Evolutionary conservation across 345 rosid genomes (phyloP).

Genomic region (Populus davidiana): DNA sequence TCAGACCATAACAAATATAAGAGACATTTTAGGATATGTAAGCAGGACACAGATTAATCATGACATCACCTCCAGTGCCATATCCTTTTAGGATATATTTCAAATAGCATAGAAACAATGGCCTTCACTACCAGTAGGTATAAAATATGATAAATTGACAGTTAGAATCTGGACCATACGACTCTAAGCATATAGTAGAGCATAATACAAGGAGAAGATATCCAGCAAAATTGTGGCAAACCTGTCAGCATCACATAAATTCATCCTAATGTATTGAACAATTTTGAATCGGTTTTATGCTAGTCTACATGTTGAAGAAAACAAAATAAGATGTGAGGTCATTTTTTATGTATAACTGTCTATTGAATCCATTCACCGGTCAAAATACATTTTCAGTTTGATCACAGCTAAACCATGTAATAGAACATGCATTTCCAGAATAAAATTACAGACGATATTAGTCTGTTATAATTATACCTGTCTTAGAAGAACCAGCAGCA

Average conservation of each 20-base stretch:
- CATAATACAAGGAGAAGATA: background rate
- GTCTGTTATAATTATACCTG: slow-evolving; percentile 45
- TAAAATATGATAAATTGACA: background rate
- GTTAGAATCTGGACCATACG: background rate
- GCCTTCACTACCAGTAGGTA: too few species aligned
- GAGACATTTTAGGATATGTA: background rate
- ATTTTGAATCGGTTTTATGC: background rate
- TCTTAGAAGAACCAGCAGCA: slow-evolving; percentile 79
- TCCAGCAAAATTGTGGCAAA: background rate
- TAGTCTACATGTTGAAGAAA: background rate
- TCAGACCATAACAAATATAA: background rate
- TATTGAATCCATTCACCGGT: background rate
- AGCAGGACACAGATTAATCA: background rate
- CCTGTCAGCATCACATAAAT: background rate
- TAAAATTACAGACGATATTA: background rate
- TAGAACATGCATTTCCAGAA: background rate
- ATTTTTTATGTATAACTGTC: background rate
- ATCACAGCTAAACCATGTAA: background rate
- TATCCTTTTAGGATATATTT: background rate
- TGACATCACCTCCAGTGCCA: background rate
- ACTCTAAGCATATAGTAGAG: background rate
- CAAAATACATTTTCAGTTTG: background rate
- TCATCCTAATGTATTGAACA: background rate
- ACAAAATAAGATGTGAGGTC: background rate
- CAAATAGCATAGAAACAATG: background rate